These are phyloP conservation scores for Amphibolis antarctica DNA, from an alignment of 106 monocot species.

Conservation along the genomic window DNA sequence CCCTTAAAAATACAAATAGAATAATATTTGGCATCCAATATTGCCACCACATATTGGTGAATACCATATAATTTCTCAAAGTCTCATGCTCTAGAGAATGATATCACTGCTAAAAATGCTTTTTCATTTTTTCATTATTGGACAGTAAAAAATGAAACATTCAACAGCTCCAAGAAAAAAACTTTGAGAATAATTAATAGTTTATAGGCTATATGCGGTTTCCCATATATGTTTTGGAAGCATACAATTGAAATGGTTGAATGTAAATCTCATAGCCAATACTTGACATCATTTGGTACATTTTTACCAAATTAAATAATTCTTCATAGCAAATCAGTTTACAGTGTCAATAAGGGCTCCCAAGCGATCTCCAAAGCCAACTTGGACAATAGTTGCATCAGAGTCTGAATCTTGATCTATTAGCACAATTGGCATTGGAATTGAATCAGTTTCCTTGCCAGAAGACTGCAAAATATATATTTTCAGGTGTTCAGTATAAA, in stretches of 20 bases:
- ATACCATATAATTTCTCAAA: too few species aligned
- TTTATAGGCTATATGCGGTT: neutral
- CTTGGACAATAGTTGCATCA: slow-evolving; percentile 76
- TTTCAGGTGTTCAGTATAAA: neutral
- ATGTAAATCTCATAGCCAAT: neutral
- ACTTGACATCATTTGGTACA: neutral
- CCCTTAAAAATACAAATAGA: too few species aligned
- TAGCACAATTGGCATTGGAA: slow-evolving; percentile 71
- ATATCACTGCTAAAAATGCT: too few species aligned
- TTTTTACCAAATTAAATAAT: neutral
- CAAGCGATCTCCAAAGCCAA: slow-evolving; percentile 91
- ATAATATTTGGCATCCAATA: too few species aligned
- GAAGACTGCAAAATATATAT: slow-evolving; percentile 19
- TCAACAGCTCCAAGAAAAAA: too few species aligned
- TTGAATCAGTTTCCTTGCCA: slow-evolving; percentile 32
- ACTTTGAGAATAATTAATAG: too few species aligned
- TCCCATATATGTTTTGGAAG: neutral
- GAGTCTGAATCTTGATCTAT: slow-evolving; percentile 93
- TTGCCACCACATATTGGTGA: too few species aligned
- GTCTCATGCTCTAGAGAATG: too few species aligned
- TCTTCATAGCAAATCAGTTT: slow-evolving; percentile 4
- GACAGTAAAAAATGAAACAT: too few species aligned
- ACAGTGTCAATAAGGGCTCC: slow-evolving; percentile 93
- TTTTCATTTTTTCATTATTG: too few species aligned
- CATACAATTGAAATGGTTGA: neutral